phyloP scores from a whole-genome alignment of 257 asterid species.

The Scutellaria baicalensis region DNA sequence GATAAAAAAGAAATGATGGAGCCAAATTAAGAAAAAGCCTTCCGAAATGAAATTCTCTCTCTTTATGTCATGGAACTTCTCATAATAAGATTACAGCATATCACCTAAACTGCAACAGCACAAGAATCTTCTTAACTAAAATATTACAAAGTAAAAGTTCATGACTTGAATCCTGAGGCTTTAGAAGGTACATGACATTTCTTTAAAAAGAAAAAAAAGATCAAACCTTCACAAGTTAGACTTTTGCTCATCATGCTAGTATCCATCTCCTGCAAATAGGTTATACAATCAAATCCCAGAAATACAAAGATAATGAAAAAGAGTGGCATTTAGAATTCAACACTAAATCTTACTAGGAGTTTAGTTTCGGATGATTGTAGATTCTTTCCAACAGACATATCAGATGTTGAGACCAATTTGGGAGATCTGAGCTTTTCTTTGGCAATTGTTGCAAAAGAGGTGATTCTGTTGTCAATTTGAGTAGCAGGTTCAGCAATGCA shows the following conservation, averaged over 20 bases:
- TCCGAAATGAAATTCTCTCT: background rate
- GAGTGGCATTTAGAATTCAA: conserved; percentile 1
- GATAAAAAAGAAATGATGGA: background rate
- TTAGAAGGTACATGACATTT: conserved; percentile 2
- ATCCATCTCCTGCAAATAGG: conserved; percentile 19
- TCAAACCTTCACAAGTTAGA: conserved; percentile 14
- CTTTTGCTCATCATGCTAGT: background rate
- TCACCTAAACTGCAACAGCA: background rate
- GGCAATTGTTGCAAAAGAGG: conserved; percentile 30
- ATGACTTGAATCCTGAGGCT: background rate
- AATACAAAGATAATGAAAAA: background rate
- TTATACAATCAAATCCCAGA: background rate
- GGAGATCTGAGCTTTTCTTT: conserved; percentile 24
- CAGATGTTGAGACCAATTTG: background rate
- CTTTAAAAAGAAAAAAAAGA: too few species aligned
- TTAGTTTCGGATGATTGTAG: conserved; percentile 4
- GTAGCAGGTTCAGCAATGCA: conserved; percentile 19
- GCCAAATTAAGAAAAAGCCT: background rate
- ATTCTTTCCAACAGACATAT: background rate
- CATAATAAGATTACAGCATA: background rate
- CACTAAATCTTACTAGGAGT: conserved; percentile 5
- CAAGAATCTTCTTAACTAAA: background rate
- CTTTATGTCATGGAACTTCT: background rate
- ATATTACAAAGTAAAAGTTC: background rate
- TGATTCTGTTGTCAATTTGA: conserved; percentile 30